These are phyloP conservation scores for Phytopythium cucurbitacearum DNA, from an alignment of 352 stramenopile genomes.

Conservation along the genomic window DNA sequence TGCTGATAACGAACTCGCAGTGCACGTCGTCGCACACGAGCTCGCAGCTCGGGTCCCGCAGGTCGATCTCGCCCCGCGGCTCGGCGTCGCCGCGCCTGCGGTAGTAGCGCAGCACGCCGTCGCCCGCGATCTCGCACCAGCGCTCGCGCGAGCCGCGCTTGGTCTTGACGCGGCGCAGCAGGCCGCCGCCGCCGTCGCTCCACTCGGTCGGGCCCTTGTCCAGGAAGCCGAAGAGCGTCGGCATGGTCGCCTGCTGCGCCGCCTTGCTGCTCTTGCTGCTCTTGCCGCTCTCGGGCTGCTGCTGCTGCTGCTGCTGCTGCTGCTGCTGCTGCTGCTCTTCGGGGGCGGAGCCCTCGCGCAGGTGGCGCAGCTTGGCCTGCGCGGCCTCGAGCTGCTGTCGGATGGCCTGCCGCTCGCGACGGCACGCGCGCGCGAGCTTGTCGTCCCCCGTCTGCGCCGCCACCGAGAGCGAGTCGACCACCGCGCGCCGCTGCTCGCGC, in stretches of 20 bases:
- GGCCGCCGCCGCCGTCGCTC: conserved; percentile 30
- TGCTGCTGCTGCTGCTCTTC: conserved; percentile 8
- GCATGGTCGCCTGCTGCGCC: conserved; percentile 25
- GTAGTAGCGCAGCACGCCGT: conserved; percentile 65
- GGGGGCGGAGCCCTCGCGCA: conserved; percentile 1
- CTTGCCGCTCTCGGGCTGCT: conserved; percentile 2
- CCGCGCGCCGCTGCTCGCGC: conserved; percentile 35
- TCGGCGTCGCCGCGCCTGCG: conserved; percentile 69
- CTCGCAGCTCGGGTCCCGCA: conserved; percentile 45
- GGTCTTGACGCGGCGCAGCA: conserved; percentile 22
- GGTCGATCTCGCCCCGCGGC: conserved; percentile 50
- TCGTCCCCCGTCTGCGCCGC: conserved; percentile 35
- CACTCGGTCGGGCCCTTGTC: conserved; percentile 61
- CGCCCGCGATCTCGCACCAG: conserved; percentile 61
- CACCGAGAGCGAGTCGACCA: conserved; percentile 37
- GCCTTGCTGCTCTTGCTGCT: conserved; percentile 12
- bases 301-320: conserved; percentile 7
- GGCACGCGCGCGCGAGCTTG: conserved; percentile 28
- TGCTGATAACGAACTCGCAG: conserved; percentile 50
- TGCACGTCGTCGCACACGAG: conserved; percentile 48
- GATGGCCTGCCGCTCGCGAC: conserved; percentile 35
- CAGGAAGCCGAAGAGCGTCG: conserved; percentile 37
- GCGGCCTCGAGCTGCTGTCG: conserved; percentile 39
- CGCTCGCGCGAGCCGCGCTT: conserved; percentile 54
- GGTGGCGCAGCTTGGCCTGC: conserved; percentile 25